Evolutionary conservation across 805 yeast genomes (phyloP).

Genomic region (Lachancea lanzarotensis): DNA sequence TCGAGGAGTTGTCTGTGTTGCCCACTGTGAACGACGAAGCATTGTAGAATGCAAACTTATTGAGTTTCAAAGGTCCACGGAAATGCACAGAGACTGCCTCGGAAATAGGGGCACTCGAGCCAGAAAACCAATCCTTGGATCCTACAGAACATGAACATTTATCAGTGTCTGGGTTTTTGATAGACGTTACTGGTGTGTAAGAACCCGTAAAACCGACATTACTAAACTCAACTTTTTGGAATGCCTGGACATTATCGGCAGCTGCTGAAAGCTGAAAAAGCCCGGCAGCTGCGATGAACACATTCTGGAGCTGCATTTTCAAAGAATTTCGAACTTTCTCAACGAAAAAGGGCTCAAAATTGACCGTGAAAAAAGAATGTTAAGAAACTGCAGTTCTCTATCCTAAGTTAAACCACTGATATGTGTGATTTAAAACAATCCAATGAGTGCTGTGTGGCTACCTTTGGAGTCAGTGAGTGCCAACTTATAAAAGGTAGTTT

Average conservation of each 20-base stretch:
- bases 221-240: constrained; percentile 21
- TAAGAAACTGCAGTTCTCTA: background rate
- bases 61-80: constrained; percentile 64
- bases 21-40: constrained; percentile 35
- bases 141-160: constrained; percentile 29
- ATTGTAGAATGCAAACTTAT: constrained; percentile 56
- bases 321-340: background rate
- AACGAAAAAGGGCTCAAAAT: background rate
- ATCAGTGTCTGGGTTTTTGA: constrained; percentile 18
- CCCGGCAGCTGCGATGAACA: constrained; percentile 1
- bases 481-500: too few species aligned
- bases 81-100: constrained; percentile 68
- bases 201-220: constrained; percentile 32
- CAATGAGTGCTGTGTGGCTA: too few species aligned
- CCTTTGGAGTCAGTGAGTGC: too few species aligned
- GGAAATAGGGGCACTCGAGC: constrained; percentile 59
- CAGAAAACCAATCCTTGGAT: constrained; percentile 34
- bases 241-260: constrained; percentile 11
- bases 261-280: constrained; percentile 2
- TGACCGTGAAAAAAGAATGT: background rate
- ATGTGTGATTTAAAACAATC: too few species aligned
- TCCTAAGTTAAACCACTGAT: too few species aligned
- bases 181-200: constrained; percentile 25
- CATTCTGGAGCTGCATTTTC: constrained; percentile 1
- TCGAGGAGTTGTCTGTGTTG: constrained; percentile 32